phyloP scores from a whole-genome alignment of 2,329 filamentous ascomycete species.

The Cladophialophora carrionii region DNA sequence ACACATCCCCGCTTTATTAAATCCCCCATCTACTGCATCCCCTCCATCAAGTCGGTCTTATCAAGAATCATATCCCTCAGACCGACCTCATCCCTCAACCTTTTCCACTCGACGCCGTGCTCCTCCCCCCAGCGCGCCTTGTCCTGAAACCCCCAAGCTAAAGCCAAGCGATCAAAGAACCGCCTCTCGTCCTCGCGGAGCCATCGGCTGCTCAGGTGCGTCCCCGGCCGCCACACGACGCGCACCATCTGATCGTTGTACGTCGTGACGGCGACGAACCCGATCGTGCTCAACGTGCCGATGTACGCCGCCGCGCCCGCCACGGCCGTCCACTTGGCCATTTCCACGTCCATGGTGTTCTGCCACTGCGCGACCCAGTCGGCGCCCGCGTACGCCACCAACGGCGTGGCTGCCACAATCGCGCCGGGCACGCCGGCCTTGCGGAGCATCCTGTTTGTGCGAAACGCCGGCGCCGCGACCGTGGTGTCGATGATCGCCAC shows the following conservation, averaged over 20 bases:
- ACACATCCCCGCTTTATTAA: background rate
- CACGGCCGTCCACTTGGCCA: conserved; percentile 77
- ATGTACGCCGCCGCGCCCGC: conserved; percentile 82
- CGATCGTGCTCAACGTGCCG: conserved; percentile 76
- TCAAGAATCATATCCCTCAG: conserved; percentile 88
- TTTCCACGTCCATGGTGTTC: conserved; percentile 73
- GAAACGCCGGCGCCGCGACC: conserved; percentile 50
- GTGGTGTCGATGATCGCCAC: conserved; percentile 74
- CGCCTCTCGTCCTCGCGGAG: conserved; percentile 86
- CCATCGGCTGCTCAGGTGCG: conserved; percentile 80
- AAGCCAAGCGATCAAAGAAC: conserved; percentile 81
- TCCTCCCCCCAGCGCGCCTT: conserved; percentile 80
- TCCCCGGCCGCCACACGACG: conserved; percentile 85
- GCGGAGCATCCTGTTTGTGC: conserved; percentile 49
- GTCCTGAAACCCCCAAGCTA: conserved; percentile 90
- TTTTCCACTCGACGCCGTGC: conserved; percentile 86
- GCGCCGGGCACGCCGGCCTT: conserved; percentile 47
- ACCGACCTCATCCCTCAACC: conserved; percentile 78
- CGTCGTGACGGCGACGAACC: conserved; percentile 80
- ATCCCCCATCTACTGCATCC: conserved; percentile 69
- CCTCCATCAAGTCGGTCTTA: conserved; percentile 85
- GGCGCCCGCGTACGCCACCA: conserved; percentile 61
- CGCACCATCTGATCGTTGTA: conserved; percentile 94
- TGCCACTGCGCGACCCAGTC: conserved; percentile 67
- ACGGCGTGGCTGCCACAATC: conserved; percentile 45